Evolutionary conservation across 306 rosid genomes (phyloP), one percentile per base, ranked within the genome.

Genomic region (Mucuna pruriens): DNA sequence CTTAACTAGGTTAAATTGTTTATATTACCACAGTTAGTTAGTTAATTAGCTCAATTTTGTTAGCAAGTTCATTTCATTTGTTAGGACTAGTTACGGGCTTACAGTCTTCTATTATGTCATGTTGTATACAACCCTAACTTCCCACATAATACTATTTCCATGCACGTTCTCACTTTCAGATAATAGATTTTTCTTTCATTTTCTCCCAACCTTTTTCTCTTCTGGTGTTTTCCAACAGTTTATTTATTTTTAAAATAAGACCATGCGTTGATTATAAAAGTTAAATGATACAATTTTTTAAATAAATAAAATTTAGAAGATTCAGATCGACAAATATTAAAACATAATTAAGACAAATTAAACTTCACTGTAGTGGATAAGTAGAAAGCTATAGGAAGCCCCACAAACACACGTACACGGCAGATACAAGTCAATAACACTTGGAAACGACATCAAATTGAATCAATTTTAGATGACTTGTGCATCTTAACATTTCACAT

Each of bases 11-110:
- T 17, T 6, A 25, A 2, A 4, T 33, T 45, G 48, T n/a, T 39
- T 11, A 34, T 22, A 6, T 71, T 61, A 46, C 34, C 62, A 15
- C 11, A 60, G 52, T 71, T 57, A 20, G 67, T 55, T 1, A 42
- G 19, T 77, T 20, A 46, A 70, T 13, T 69, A 25, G 20, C 11
- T 80, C 22, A 16, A 72, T 25, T 71, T 80, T 38, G 76, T 68
- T 67, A 39, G 72, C 72, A 20, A 38, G 72, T 66, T 66, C 51
- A 40, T 20, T 10, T 66, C 72, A 20, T 20, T 66, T 66, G 52
- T 67, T 39, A 40, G 52, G 17, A 61, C 17, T 20, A 19, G 2
- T 65, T 65, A 65, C 29, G 71, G 12, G 10, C 52, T 38, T 38
- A 2, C 10, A 67, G 34, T 39, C 31, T 40, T 67, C 52, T 10